Evolutionary conservation across 176 grass and related monocot species (phyloP).

Genomic region (Phoenix dactylifera): DNA sequence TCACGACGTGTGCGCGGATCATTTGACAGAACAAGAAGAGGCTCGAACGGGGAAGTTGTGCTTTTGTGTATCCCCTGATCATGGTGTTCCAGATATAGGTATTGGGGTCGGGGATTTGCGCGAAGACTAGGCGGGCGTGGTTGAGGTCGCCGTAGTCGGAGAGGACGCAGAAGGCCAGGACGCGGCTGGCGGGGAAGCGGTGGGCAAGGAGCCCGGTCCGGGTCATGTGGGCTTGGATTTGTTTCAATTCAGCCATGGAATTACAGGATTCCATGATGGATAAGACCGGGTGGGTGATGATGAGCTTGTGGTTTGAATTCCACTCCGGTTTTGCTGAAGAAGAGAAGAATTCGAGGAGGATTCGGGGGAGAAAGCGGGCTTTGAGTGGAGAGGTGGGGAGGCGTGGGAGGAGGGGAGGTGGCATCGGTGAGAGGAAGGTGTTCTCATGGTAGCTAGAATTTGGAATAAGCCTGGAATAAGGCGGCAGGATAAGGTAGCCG

Average conservation of each 20-base stretch:
- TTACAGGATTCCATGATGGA: conserved; percentile 52
- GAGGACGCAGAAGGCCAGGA: conserved; percentile 63
- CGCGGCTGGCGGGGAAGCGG: conserved; percentile 55
- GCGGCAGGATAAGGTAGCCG: too few relatives aligned
- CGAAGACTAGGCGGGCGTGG: conserved; percentile 37
- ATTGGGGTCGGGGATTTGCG: conserved; percentile 23
- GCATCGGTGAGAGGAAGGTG: too few relatives aligned
- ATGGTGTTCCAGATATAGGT: conserved; percentile 55
- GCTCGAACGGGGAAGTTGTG: conserved; percentile 16
- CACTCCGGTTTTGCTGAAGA: conserved; percentile 24
- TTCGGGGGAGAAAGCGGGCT: too few relatives aligned
- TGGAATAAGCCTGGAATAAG: too few relatives aligned
- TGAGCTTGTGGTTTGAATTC: conserved; percentile 60
- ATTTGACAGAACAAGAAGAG: conserved; percentile 32
- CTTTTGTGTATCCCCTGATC: conserved; percentile 55
- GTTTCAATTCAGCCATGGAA: conserved; percentile 49
- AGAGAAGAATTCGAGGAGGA: too few relatives aligned
- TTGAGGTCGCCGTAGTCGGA: conserved; percentile 31
- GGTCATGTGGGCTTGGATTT: conserved; percentile 53
- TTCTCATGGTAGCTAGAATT: too few relatives aligned
- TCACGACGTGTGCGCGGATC: conserved; percentile 15
- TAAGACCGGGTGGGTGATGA: conserved; percentile 60
- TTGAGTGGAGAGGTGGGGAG: too few relatives aligned
- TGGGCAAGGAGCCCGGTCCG: conserved; percentile 40
- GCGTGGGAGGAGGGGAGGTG: too few relatives aligned